Evolutionary conservation across 2,329 filamentous ascomycete genomes (phyloP), one percentile per base, ranked within the genome.

Genomic region (Bimuria novae-zelandiae): DNA sequence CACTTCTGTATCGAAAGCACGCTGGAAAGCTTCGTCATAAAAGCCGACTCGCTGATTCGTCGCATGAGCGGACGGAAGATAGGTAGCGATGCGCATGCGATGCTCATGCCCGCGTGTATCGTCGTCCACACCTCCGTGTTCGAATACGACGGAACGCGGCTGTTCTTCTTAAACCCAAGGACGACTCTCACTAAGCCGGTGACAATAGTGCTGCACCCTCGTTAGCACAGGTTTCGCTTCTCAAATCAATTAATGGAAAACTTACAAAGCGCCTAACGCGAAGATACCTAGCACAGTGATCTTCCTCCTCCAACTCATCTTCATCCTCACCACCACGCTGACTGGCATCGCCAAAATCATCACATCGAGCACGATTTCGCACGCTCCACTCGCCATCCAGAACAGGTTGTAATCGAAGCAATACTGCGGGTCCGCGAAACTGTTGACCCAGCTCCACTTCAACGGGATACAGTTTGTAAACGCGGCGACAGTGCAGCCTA

Each of bases 381-480:
- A 52, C 22, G 42, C 23, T n/a, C 49, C 49, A 27, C 39, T 45
- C 3, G 35, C 49, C 49, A 52, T 52, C 49, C 49, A 52, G 23
- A 52, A 52, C 16, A 52, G 3, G 16, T 45, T 52, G 25, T 45
- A 52, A 30, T 52, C 35, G 21, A 47, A 47, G 33, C 49, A 52
- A 23, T 52, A 45, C 21, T 25, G 32, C 17, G 41, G 35, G 35
- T 52, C 49, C 14, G 33, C 32, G 22, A 46, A 41, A 27, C 42
- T 52, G 42, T 52, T 46, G 3, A 52, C 33, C 49, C 49, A 52
- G 41, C 33, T 45, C 40, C 42, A 52, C 27, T 52, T 40, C 19
- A 46, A n/a, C 16, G 49, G 49, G 7, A 47, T 49, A 19, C 50
- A 52, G 17, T 52, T 48, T 14, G 43, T 48, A n/a, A 52, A 42